Evolutionary conservation across 352 stramenopile species (phyloP), one percentile per base, ranked within the genome.

Genomic region (Peronosclerospora sorghi): DNA sequence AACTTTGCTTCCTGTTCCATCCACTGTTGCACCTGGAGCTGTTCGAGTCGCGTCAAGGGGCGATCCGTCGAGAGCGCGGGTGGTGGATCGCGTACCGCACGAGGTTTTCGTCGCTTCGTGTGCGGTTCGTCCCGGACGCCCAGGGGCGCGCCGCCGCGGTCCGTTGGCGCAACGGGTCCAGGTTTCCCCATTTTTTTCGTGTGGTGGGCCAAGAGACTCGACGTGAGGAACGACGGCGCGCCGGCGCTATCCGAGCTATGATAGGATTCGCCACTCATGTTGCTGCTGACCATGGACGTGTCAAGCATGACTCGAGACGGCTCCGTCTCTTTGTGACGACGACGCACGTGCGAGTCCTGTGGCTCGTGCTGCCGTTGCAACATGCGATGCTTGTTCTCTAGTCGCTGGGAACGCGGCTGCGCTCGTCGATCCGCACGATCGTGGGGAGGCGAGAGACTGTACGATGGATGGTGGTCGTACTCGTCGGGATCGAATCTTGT

Each of bases 141-240:
- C 5, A 29, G 46, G 8, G 8, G 48, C 3, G 43, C 54, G 0
- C 40, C 43, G 14, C 30, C 8, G 17, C 56, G 28, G 15, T 58
- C 58, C n/a, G 51, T 46, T 13, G 39, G 48, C n/a, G 60, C 59
- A n/a, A 71, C 60, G 1, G 63, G 63, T 0, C 63, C 67, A 10
- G 60, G 52, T 1, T 60, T 65, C 0, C 60, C 67, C 60, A 73
- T 74, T 26, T 68, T 44, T 19, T 71, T 65, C 20, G 68, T 80
- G 32, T 80, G 68, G 24, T 68, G 51, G 14, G 64, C 68, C 13
- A 80, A 58, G 32, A 70, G 32, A 40, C 70, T 70, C 7, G 68
- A 69, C 19, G 68, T 80, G 41, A 80, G 56, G 21, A 62, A 55
- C 9, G 32, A 60, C 14, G 44, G 53, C 12, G 28, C 45, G 29